Percentiles rank a stretch among this genome's conserved stretches.
Evolutionary conservation across 2,329 filamentous ascomycete genomes (phyloP).

Genomic region (Hymenoscyphus salicellus): DNA sequence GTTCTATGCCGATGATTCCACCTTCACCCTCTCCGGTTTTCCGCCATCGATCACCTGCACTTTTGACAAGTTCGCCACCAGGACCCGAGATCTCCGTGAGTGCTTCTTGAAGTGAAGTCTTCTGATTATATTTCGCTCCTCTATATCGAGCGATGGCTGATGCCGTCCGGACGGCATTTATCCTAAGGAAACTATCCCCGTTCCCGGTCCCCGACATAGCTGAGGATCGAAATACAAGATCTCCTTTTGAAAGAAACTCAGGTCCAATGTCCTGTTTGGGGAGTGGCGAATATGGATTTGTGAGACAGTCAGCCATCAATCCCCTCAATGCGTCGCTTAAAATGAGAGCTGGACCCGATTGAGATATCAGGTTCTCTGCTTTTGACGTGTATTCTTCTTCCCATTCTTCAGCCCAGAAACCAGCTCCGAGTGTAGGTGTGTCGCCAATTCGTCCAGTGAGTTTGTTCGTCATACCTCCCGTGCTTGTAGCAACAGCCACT

Average conservation of each 20-base stretch:
- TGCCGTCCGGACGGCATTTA: slow-evolving; percentile 67
- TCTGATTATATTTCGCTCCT: slow-evolving; percentile 18
- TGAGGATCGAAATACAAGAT: slow-evolving; percentile 35
- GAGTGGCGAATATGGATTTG: slow-evolving; percentile 35
- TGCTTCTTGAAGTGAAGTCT: slow-evolving; percentile 51
- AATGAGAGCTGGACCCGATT: slow-evolving; percentile 37
- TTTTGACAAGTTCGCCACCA: slow-evolving; percentile 69
- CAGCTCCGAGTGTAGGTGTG: slow-evolving; percentile 77
- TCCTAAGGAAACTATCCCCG: slow-evolving; percentile 79
- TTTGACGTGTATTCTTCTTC: slow-evolving; percentile 43
- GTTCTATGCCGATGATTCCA: slow-evolving; percentile 82
- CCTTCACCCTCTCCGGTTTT: slow-evolving; percentile 76
- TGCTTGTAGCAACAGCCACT: slow-evolving; percentile 65
- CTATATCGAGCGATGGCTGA: slow-evolving; percentile 68
- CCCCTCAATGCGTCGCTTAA: slow-evolving; percentile 45
- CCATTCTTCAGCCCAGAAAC: slow-evolving; percentile 91
- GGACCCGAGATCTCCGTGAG: slow-evolving; percentile 65
- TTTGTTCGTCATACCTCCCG: slow-evolving; percentile 85
- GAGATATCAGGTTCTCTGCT: slow-evolving; percentile 20
- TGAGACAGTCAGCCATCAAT: slow-evolving; percentile 59
- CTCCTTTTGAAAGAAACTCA: slow-evolving; percentile 33
- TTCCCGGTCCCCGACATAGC: slow-evolving; percentile 80
- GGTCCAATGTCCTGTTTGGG: slow-evolving; percentile 27
- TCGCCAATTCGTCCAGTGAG: slow-evolving; percentile 80
- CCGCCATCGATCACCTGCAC: slow-evolving; percentile 70